Evolutionary conservation across 768 basidiomycete species (phyloP).

Genomic region (Solioccasus polychromus): DNA sequence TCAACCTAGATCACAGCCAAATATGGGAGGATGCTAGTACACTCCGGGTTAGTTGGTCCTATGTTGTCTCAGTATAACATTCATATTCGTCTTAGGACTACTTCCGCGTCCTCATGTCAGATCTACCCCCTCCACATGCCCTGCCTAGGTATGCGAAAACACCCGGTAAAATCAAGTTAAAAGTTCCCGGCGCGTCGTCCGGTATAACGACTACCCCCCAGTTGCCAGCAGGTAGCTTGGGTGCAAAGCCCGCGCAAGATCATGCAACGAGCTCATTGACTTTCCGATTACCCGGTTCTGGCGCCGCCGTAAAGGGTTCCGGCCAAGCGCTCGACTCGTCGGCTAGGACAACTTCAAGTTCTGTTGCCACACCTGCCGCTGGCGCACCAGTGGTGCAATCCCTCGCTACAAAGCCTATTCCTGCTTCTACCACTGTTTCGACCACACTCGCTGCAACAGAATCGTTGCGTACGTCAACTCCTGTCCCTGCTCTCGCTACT

Average conservation of each 20-base stretch:
- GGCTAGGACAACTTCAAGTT: slow-evolving; percentile 17
- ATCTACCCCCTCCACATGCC: slow-evolving; percentile 65
- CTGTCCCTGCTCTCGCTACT: slow-evolving; percentile 15
- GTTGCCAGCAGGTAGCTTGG: slow-evolving; percentile 9
- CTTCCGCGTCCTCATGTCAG: slow-evolving; percentile 74
- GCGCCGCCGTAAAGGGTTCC: slow-evolving; percentile 18
- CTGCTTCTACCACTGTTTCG: slow-evolving; percentile 15
- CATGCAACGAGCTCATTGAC: slow-evolving; percentile 17
- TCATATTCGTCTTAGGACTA: slow-evolving; percentile 48
- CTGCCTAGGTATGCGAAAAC: slow-evolving; percentile 62
- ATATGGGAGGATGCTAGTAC: slow-evolving; percentile 78
- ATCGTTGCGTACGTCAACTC: slow-evolving; percentile 19
- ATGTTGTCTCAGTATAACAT: not conserved
- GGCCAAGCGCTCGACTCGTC: slow-evolving; percentile 18
- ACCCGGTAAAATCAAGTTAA: slow-evolving; percentile 69
- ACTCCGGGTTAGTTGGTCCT: slow-evolving; percentile 51
- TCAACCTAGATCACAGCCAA: slow-evolving; percentile 81
- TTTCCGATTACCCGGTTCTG: slow-evolving; percentile 23
- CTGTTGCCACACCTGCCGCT: slow-evolving; percentile 11
- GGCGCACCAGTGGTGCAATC: slow-evolving; percentile 14
- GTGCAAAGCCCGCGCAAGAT: slow-evolving; percentile 18
- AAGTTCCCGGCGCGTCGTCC: slow-evolving; percentile 44
- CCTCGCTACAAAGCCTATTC: slow-evolving; percentile 26
- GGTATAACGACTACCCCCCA: slow-evolving; percentile 16
- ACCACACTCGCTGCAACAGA: slow-evolving; percentile 22